These are phyloP conservation scores for Emiliania huxleyi DNA, from an alignment of 78 protist species.

Conservation along the genomic window DNA sequence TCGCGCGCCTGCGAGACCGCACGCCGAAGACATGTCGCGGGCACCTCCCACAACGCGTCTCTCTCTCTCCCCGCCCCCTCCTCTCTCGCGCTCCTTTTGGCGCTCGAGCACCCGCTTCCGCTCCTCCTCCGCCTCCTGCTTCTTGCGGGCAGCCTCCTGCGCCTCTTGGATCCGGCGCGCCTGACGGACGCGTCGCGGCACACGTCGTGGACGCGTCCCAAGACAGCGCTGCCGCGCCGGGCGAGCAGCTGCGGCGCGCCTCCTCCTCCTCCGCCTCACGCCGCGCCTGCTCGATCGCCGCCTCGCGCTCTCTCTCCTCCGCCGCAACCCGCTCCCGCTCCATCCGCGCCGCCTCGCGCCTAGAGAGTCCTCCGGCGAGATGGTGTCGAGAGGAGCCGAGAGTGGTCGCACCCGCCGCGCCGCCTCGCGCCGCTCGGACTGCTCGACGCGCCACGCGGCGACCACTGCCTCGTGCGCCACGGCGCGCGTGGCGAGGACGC, in stretches of 20 bases:
- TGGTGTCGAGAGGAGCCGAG: background rate
- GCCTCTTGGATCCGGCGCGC: conserved; percentile 4
- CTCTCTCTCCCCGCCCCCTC: background rate
- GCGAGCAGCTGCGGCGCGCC: background rate
- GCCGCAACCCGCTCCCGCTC: background rate
- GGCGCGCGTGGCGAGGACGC: background rate
- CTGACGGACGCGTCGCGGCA: too few species aligned
- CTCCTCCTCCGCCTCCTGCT: background rate
- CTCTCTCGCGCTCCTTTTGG: background rate
- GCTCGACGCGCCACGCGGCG: background rate
- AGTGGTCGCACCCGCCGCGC: background rate
- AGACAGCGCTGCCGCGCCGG: background rate
- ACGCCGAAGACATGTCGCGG: too few species aligned
- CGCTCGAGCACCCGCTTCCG: background rate
- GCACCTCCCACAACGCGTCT: too few species aligned
- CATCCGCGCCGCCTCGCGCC: background rate
- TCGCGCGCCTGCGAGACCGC: too few species aligned
- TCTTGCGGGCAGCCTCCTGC: background rate
- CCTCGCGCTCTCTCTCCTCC: background rate
- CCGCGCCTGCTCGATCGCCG: background rate
- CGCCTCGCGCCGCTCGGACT: background rate
- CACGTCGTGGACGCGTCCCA: background rate
- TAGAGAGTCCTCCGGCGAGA: background rate
- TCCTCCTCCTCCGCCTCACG: conserved; percentile 9
- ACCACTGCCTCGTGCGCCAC: background rate